Conservation (phyloP, 495 filamentous ascomycete species). For the Collariella sp. region DNA sequence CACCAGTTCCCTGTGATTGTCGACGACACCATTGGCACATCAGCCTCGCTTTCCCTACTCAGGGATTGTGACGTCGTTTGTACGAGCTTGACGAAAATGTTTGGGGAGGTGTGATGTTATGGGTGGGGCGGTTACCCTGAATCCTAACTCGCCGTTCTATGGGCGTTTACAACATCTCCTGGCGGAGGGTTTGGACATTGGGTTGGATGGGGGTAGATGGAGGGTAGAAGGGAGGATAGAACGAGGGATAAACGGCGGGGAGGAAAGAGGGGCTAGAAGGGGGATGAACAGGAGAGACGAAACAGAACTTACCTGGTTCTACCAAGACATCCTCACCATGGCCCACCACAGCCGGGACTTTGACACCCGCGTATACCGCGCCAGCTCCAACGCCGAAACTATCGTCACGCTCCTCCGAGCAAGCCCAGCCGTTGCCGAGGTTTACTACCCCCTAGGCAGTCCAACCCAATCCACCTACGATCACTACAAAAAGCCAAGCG, state of each 20-base stretch:
- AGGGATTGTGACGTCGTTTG: slow-evolving; percentile 13
- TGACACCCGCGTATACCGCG: neutral
- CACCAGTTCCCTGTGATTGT: slow-evolving; percentile 15
- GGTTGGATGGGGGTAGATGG: neutral
- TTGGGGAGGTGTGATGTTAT: slow-evolving; percentile 23
- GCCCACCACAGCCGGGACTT: slow-evolving; percentile 20
- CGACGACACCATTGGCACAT: slow-evolving; percentile 24
- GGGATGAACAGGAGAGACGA: neutral
- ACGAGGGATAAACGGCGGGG: neutral
- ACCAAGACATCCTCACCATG: slow-evolving; percentile 15
- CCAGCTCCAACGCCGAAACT: slow-evolving; percentile 10
- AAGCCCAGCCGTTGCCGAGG: slow-evolving; percentile 3
- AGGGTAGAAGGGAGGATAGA: too few relatives aligned
- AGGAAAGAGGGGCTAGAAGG: neutral
- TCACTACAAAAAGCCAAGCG: neutral
- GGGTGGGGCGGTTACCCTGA: slow-evolving; percentile 16
- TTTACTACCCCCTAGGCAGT: slow-evolving; percentile 20
- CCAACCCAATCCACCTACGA: slow-evolving; percentile 14
- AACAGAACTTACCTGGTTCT: slow-evolving; percentile 12
- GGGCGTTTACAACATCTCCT: neutral
- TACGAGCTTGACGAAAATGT: slow-evolving; percentile 27
- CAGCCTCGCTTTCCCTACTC: slow-evolving; percentile 12
- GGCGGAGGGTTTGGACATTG: too few relatives aligned
- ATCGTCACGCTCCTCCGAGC: slow-evolving; percentile 4
- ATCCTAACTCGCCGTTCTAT: neutral